phyloP scores from a whole-genome alignment of 768 basidiomycete genomes.

The Tricholoma hemisulphureum region DNA sequence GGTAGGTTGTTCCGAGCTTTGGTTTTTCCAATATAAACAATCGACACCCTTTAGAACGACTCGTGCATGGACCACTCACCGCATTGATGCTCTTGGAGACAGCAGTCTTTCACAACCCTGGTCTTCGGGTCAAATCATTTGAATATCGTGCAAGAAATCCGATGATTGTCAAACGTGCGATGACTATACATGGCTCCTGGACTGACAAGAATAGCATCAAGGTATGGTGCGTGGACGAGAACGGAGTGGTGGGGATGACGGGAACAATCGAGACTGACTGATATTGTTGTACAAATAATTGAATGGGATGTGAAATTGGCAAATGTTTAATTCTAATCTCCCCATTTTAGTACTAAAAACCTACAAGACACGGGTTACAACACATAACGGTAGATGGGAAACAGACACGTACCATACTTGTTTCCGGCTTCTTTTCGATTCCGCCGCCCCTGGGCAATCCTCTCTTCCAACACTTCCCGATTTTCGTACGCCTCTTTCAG shows the following conservation, averaged over 20 bases:
- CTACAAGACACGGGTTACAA: not conserved
- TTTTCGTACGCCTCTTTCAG: constrained; percentile 83
- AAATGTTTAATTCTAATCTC: not conserved
- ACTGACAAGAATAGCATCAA: constrained; percentile 36
- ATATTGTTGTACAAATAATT: not conserved
- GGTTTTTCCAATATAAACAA: not conserved
- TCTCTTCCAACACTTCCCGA: constrained; percentile 78
- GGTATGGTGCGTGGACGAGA: constrained; percentile 59
- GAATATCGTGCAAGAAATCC: constrained; percentile 73
- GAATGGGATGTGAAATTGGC: not conserved
- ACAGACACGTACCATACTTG: constrained; percentile 69
- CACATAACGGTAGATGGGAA: not conserved
- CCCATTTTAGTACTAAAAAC: not conserved
- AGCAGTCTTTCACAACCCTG: constrained; percentile 48
- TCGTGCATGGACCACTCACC: constrained; percentile 85
- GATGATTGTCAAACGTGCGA: constrained; percentile 49
- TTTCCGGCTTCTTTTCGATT: constrained; percentile 90
- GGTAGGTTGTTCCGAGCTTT: constrained; percentile 39
- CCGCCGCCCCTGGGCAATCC: constrained; percentile 76
- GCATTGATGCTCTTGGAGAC: constrained; percentile 76
- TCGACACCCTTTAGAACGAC: constrained; percentile 48
- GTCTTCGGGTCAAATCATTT: constrained; percentile 47
- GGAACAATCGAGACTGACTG: constrained; percentile 38
- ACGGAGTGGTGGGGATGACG: constrained; percentile 68
- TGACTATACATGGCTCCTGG: constrained; percentile 49